A percentile compares a stretch with the other conserved stretches of the same genome.
Conservation (phyloP, 2,329 filamentous ascomycete species). For the Zymoseptoria tritici region DNA sequence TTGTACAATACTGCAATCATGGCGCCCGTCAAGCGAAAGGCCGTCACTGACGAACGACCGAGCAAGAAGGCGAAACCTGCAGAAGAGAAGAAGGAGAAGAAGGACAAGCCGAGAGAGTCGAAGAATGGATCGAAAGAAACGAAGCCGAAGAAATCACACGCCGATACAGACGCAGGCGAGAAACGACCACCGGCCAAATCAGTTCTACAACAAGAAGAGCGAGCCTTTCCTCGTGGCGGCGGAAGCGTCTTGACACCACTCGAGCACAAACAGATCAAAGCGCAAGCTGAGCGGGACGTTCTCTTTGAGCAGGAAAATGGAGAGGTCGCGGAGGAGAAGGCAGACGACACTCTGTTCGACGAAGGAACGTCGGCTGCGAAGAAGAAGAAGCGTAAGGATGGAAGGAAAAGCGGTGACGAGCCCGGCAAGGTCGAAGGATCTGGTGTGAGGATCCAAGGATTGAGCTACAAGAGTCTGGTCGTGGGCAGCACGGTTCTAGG, state of each 20-base stretch:
- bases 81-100: slow-evolving; percentile 12
- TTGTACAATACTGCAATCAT: slow-evolving; percentile 24
- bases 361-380: slow-evolving; percentile 31
- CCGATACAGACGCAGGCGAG: slow-evolving; percentile 17
- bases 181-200: slow-evolving; percentile 32
- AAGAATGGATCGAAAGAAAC: slow-evolving; percentile 13
- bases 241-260: slow-evolving; percentile 84
- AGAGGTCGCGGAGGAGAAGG: slow-evolving; percentile 49
- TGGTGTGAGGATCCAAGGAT: slow-evolving; percentile 66
- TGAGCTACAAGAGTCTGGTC: slow-evolving; percentile 71
- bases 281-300: slow-evolving; percentile 86
- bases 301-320: slow-evolving; percentile 70
- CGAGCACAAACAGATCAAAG: slow-evolving; percentile 92
- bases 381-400: slow-evolving; percentile 46
- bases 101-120: slow-evolving; percentile 10
- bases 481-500: slow-evolving; percentile 83
- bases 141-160: slow-evolving; percentile 18
- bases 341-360: slow-evolving; percentile 41
- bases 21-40: slow-evolving; percentile 42
- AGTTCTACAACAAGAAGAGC: slow-evolving; percentile 67
- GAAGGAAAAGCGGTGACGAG: slow-evolving; percentile 17
- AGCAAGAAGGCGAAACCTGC: slow-evolving; percentile 29
- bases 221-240: slow-evolving; percentile 85
- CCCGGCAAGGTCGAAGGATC: slow-evolving; percentile 37
- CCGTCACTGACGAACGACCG: slow-evolving; percentile 32